phyloP scores from a whole-genome alignment of 441 rosid genomes.

The California macrophylla region DNA sequence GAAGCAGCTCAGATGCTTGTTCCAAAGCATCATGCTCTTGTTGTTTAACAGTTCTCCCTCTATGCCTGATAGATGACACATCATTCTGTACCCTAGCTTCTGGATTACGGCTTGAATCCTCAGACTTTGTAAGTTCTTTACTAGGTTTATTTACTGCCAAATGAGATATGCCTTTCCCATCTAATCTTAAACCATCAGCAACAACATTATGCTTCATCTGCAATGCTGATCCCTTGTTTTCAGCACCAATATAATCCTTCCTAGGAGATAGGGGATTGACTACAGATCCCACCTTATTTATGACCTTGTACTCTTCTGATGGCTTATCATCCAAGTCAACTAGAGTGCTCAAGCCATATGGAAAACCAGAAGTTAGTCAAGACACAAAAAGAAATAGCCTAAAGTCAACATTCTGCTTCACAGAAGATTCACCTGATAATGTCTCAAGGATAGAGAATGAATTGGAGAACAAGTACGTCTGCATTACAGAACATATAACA shows the following conservation, averaged over 20 bases:
- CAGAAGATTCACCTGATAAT: slow-evolving; percentile 54
- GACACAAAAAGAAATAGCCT: slow-evolving; percentile 8
- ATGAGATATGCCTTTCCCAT: slow-evolving; percentile 30
- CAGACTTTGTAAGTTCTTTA: slow-evolving; percentile 23
- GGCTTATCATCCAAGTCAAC: slow-evolving; percentile 52
- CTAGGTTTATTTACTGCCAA: slow-evolving; percentile 32
- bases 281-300: slow-evolving; percentile 29
- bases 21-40: slow-evolving; percentile 33
- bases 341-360: slow-evolving; percentile 23
- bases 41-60: slow-evolving; percentile 29
- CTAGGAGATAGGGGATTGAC: slow-evolving; percentile 30
- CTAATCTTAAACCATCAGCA: slow-evolving; percentile 28
- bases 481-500: slow-evolving; percentile 35
- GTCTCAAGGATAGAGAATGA: slow-evolving; percentile 91
- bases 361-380: slow-evolving; percentile 12
- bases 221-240: slow-evolving; percentile 28
- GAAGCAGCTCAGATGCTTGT: slow-evolving; percentile 33
- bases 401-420: slow-evolving; percentile 16
- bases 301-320: slow-evolving; percentile 36
- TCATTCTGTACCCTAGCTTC: slow-evolving; percentile 27
- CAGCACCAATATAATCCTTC: slow-evolving; percentile 34
- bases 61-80: slow-evolving; percentile 21
- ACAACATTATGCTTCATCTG: background rate
- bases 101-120: slow-evolving; percentile 13
- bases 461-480: slow-evolving; percentile 89